Evolutionary conservation across 1,139 yeast genomes (phyloP).

Genomic region (Maudiozyma humilis): DNA sequence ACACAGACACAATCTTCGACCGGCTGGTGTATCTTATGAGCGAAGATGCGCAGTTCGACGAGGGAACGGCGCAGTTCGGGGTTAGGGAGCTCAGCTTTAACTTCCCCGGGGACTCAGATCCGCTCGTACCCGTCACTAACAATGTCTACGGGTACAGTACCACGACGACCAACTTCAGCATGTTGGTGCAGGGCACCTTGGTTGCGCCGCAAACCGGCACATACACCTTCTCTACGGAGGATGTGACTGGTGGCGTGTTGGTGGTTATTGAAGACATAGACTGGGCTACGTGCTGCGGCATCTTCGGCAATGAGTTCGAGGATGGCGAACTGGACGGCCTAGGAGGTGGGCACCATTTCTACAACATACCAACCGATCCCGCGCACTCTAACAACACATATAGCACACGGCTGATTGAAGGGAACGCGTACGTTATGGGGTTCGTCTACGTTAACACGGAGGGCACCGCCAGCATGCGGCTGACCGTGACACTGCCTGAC

Average conservation of each 20-base stretch:
- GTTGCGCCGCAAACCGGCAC: background rate
- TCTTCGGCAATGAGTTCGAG: background rate
- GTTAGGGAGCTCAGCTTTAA: too few species aligned
- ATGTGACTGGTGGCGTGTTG: background rate
- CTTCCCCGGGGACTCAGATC: too few species aligned
- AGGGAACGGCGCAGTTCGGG: too few species aligned
- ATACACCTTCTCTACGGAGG: background rate
- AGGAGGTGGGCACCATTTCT: background rate
- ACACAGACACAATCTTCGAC: too few species aligned
- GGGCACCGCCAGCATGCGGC: background rate
- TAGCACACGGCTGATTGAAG: background rate
- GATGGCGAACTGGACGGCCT: too few species aligned
- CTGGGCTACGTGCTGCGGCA: background rate
- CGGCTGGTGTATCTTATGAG: too few species aligned
- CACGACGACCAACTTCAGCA: background rate
- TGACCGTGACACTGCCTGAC: background rate
- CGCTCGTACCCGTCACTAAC: too few species aligned
- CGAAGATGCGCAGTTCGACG: too few species aligned
- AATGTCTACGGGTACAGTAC: background rate
- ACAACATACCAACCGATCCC: background rate
- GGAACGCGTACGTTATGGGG: background rate
- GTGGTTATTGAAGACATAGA: background rate
- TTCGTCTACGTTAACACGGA: background rate
- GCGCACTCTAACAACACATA: background rate
- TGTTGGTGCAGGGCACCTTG: too few species aligned